Conservation (phyloP, 1,284 basidiomycete species). For the Trametes pubescens region DNA sequence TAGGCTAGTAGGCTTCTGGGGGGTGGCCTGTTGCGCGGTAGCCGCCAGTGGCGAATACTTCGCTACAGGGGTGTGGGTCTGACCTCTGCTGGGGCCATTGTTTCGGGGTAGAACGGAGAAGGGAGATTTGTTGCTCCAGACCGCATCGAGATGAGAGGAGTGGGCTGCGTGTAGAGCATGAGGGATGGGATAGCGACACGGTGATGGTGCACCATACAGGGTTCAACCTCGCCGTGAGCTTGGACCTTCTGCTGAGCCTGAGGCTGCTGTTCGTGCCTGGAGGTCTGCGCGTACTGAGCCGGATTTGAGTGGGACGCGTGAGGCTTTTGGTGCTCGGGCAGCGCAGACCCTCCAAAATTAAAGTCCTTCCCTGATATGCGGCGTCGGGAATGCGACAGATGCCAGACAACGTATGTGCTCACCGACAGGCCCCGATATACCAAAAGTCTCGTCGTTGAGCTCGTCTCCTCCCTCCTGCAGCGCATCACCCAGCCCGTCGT, state of each 20-base stretch:
- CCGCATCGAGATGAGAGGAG: slow-evolving; percentile 63
- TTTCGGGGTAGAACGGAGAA: slow-evolving; percentile 71
- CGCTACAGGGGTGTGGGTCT: slow-evolving; percentile 36
- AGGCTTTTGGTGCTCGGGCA: slow-evolving; percentile 45
- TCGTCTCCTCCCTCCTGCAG: slow-evolving; percentile 92
- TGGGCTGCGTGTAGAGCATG: slow-evolving; percentile 45
- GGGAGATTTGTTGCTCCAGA: slow-evolving; percentile 82
- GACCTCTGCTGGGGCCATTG: slow-evolving; percentile 55
- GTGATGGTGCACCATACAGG: slow-evolving; percentile 43
- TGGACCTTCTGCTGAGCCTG: slow-evolving; percentile 35
- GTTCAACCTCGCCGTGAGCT: slow-evolving; percentile 34
- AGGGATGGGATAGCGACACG: slow-evolving; percentile 42
- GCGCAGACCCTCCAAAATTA: slow-evolving; percentile 74
- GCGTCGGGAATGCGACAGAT: slow-evolving; percentile 4
- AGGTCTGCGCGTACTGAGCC: slow-evolving; percentile 9
- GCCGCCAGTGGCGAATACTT: slow-evolving; percentile 34
- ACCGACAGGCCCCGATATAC: slow-evolving; percentile 74
- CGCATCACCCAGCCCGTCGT: slow-evolving; percentile 89
- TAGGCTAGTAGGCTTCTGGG: slow-evolving; percentile 33
- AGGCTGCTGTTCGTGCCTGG: slow-evolving; percentile 19
- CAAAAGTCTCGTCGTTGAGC: slow-evolving; percentile 97
- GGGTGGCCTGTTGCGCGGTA: slow-evolving; percentile 11
- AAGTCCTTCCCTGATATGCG: slow-evolving; percentile 83
- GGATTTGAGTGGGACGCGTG: slow-evolving; percentile 24
- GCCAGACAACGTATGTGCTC: slow-evolving; percentile 40